Percentiles rank a stretch among this genome's conserved stretches.
phyloP scores from a whole-genome alignment of 306 rosid species.

The Malus sieversii region DNA sequence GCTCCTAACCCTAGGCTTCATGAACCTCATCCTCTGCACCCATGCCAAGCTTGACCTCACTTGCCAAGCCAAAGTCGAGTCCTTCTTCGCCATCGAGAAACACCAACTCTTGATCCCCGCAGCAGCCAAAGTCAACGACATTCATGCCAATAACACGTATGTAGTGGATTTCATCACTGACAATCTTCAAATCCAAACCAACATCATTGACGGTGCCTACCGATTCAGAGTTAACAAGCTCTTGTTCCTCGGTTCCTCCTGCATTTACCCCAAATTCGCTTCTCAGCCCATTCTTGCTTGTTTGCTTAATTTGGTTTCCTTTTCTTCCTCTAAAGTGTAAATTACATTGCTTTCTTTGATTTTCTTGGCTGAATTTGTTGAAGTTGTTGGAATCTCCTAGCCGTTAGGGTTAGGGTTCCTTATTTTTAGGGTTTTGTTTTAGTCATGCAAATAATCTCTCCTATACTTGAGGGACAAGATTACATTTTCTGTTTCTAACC shows the following conservation, averaged over 20 bases:
- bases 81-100: constrained; percentile 63
- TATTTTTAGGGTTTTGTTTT: too few relatives aligned
- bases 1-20: constrained; percentile 61
- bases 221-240: constrained; percentile 66
- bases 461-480: too few relatives aligned
- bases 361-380: too few relatives aligned
- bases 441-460: too few relatives aligned
- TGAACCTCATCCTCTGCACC: constrained; percentile 51
- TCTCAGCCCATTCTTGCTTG: constrained; percentile 60
- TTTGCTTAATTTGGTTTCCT: neutral
- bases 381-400: too few relatives aligned
- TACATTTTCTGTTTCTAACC: too few relatives aligned
- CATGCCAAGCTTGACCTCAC: constrained; percentile 81
- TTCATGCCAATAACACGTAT: constrained; percentile 69
- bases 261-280: constrained; percentile 88
- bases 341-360: neutral
- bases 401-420: too few relatives aligned
- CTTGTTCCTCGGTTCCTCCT: constrained; percentile 78
- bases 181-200: constrained; percentile 90
- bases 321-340: neutral
- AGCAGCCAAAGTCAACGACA: constrained; percentile 96
- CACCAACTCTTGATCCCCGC: constrained; percentile 71
- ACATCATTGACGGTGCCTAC: constrained; percentile 63
- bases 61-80: constrained; percentile 70
- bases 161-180: constrained; percentile 77